Evolutionary conservation across 179 eudicot genomes (phyloP).

Genomic region (Dionaea muscipula): DNA sequence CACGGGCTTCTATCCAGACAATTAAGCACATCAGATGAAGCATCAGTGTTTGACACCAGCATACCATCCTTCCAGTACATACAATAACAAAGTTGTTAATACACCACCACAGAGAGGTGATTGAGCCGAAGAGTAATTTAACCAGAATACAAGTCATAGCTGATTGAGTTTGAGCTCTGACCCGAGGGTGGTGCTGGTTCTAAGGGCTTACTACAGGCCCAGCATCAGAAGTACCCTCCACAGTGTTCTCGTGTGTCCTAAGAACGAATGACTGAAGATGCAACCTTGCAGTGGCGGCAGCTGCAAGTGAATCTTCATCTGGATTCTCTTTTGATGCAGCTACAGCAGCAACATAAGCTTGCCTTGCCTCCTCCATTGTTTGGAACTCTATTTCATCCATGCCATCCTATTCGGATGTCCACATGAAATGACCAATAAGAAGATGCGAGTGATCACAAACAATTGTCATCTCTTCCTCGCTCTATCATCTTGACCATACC

Average conservation of each 20-base stretch:
- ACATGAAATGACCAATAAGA: neutral
- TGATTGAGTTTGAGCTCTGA: neutral
- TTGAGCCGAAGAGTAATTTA: neutral
- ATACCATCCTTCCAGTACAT: too few relatives aligned
- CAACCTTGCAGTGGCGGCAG: conserved; percentile 50
- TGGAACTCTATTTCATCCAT: conserved; percentile 40
- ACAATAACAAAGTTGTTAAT: too few relatives aligned
- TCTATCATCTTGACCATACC: too few relatives aligned
- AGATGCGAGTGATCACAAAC: neutral
- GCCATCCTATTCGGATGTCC: conserved; percentile 34
- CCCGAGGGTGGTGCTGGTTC: neutral
- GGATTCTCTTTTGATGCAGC: conserved; percentile 55
- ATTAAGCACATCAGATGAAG: too few relatives aligned
- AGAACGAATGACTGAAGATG: conserved; percentile 59
- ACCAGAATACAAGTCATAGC: neutral
- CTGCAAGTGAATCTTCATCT: conserved; percentile 64
- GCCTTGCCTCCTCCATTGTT: conserved; percentile 57
- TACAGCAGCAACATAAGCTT: conserved; percentile 61
- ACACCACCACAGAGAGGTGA: neutral
- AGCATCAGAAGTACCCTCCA: neutral
- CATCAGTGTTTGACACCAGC: too few relatives aligned
- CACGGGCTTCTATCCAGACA: too few relatives aligned
- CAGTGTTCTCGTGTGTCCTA: conserved; percentile 7
- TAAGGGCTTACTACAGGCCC: neutral
- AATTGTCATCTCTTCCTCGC: neutral